Conservation (phyloP, 176 grass and related monocot genomes). For the Microstegium vimineum region DNA sequence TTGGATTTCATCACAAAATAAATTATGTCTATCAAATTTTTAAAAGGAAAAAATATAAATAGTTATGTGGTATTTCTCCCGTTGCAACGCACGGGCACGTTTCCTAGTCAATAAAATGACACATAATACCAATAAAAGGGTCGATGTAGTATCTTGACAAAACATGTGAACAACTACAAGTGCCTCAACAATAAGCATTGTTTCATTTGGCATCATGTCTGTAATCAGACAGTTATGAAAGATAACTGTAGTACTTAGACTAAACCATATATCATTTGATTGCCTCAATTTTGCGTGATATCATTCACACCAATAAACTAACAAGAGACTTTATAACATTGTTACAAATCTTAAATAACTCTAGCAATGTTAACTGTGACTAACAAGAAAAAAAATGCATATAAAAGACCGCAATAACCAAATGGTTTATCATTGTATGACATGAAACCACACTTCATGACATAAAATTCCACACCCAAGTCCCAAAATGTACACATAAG, state of each 20-base stretch:
- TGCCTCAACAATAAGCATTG: neutral
- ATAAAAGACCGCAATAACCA: neutral
- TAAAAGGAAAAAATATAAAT: no score
- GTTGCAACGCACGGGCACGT: no score
- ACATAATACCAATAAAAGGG: neutral
- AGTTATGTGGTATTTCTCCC: no score
- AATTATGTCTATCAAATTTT: no score
- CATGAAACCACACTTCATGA: neutral
- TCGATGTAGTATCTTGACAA: neutral
- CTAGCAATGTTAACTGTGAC: neutral
- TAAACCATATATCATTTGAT: neutral
- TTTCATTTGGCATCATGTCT: neutral
- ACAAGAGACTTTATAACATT: neutral
- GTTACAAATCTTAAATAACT: neutral
- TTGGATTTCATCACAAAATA: no score
- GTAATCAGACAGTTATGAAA: neutral
- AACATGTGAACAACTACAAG: neutral
- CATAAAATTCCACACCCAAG: neutral
- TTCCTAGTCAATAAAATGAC: neutral
- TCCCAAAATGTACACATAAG: neutral
- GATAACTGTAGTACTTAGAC: neutral
- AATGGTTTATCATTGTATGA: neutral
- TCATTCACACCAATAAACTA: neutral
- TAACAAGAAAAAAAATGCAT: slow-evolving; percentile 4
- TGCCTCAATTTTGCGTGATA: neutral